A percentile compares a stretch with the other conserved stretches of the same genome.
phyloP scores from a whole-genome alignment of 495 filamentous ascomycete genomes.

The Trichoderma gamsii region DNA sequence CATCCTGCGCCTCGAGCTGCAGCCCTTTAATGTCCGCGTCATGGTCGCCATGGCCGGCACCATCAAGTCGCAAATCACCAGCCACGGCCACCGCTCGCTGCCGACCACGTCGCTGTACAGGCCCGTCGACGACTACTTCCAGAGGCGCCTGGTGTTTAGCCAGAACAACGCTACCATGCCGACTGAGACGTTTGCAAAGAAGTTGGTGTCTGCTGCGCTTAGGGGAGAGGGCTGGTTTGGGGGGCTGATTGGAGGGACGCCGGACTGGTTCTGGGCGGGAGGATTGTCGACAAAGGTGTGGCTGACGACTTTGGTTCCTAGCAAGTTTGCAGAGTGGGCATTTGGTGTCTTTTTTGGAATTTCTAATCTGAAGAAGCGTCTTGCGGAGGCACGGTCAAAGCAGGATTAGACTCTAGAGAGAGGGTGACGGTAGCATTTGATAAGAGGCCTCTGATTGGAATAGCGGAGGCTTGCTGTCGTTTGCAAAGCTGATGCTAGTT shows the following conservation, averaged over 20 bases:
- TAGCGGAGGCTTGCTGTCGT: no score
- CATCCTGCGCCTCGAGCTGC: constrained; percentile 48
- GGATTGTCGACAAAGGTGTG: constrained; percentile 32
- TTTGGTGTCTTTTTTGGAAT: neutral
- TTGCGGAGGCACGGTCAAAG: neutral
- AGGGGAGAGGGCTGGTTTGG: constrained; percentile 33
- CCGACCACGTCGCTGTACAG: constrained; percentile 38
- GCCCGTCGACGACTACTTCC: constrained; percentile 34
- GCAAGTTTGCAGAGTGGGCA: neutral
- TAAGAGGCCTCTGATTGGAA: no score
- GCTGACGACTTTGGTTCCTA: constrained; percentile 22
- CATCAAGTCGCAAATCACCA: constrained; percentile 41
- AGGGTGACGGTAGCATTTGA: neutral
- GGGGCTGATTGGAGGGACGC: constrained; percentile 34
- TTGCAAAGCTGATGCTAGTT: no score
- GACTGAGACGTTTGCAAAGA: constrained; percentile 34
- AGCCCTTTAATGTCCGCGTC: constrained; percentile 49
- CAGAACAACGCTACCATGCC: constrained; percentile 38
- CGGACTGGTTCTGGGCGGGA: constrained; percentile 45
- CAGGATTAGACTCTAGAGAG: neutral
- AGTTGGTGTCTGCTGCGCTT: constrained; percentile 33
- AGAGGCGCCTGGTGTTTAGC: constrained; percentile 39
- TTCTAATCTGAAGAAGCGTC: neutral
- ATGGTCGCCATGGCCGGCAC: constrained; percentile 48
- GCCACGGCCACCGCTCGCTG: constrained; percentile 31